Conservation (phyloP, 2,329 filamentous ascomycete genomes). For the Colletotrichum agaves region DNA sequence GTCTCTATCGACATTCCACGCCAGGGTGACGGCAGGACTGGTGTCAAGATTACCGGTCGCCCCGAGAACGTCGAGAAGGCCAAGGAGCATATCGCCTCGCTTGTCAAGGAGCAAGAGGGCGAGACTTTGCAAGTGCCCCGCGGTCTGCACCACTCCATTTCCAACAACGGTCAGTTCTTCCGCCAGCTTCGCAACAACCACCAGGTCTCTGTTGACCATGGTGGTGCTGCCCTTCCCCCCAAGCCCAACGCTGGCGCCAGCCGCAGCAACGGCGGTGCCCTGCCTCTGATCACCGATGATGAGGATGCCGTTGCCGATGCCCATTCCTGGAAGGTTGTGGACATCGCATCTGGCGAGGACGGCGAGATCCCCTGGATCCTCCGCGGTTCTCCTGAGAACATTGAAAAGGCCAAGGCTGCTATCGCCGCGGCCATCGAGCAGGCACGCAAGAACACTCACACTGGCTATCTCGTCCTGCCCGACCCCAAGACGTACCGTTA, state of each 20-base stretch:
- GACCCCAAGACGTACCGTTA: conserved; percentile 90
- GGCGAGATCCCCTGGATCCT: conserved; percentile 91
- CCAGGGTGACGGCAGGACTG: conserved; percentile 84
- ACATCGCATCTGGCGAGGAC: conserved; percentile 68
- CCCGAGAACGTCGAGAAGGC: conserved; percentile 84
- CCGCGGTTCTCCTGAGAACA: conserved; percentile 78
- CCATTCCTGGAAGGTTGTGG: conserved; percentile 87
- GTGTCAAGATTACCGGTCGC: conserved; percentile 85
- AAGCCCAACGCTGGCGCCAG: conserved; percentile 66
- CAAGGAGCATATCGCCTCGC: conserved; percentile 82
- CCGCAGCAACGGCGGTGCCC: conserved; percentile 68
- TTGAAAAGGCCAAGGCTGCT: conserved; percentile 82
- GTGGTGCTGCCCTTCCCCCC: conserved; percentile 78
- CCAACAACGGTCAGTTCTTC: conserved; percentile 94
- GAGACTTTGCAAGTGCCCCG: conserved; percentile 88
- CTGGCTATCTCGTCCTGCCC: conserved; percentile 88
- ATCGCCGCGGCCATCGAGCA: conserved; percentile 80
- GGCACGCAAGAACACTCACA: conserved; percentile 75
- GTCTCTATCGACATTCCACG: conserved; percentile 91
- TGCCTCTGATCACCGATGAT: conserved; percentile 96
- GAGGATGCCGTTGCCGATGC: conserved; percentile 70
- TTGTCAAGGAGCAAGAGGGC: conserved; percentile 88
- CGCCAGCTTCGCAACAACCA: conserved; percentile 86
- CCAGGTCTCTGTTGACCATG: conserved; percentile 92
- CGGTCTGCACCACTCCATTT: conserved; percentile 83